Evolutionary conservation across 2,329 filamentous ascomycete genomes (phyloP).

Genomic region (Neoscytalidium dimidiatum): DNA sequence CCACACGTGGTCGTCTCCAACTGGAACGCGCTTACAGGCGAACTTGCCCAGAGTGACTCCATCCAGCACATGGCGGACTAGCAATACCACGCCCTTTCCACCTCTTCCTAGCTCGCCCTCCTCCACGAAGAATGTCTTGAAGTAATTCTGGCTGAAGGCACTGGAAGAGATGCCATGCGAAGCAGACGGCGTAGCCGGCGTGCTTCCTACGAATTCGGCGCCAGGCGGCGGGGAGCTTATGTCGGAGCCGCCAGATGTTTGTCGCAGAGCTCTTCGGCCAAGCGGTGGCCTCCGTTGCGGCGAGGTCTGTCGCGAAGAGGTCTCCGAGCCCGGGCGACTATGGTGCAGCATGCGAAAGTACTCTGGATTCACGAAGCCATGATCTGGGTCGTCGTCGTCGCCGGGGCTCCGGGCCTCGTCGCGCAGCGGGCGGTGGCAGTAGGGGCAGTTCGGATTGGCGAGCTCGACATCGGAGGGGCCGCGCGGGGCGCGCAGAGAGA

Average conservation of each 20-base stretch:
- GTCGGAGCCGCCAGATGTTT: slow-evolving; percentile 28
- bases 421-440: slow-evolving; percentile 74
- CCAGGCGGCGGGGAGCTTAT: slow-evolving; percentile 47
- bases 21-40: slow-evolving; percentile 94
- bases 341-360: slow-evolving; percentile 92
- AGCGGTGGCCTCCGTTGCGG: slow-evolving; percentile 45
- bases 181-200: slow-evolving; percentile 39
- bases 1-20: slow-evolving; percentile 91
- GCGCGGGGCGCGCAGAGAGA: slow-evolving; percentile 71
- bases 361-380: slow-evolving; percentile 81
- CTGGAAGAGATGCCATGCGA: slow-evolving; percentile 75
- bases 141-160: slow-evolving; percentile 91
- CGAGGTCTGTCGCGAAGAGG: slow-evolving; percentile 49
- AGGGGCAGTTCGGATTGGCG: slow-evolving; percentile 72
- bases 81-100: slow-evolving; percentile 89
- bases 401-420: slow-evolving; percentile 42
- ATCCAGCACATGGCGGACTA: slow-evolving; percentile 93
- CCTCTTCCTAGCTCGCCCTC: slow-evolving; percentile 84
- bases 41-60: slow-evolving; percentile 86
- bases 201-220: slow-evolving; percentile 50
- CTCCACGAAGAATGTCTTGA: slow-evolving; percentile 88
- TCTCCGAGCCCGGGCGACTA: slow-evolving; percentile 55
- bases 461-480: slow-evolving; percentile 55
- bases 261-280: slow-evolving; percentile 47
- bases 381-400: slow-evolving; percentile 42